A percentile compares a stretch with the other conserved stretches of the same genome.
Evolutionary conservation across 257 asterid species (phyloP).

Genomic region (Cordia subcordata): DNA sequence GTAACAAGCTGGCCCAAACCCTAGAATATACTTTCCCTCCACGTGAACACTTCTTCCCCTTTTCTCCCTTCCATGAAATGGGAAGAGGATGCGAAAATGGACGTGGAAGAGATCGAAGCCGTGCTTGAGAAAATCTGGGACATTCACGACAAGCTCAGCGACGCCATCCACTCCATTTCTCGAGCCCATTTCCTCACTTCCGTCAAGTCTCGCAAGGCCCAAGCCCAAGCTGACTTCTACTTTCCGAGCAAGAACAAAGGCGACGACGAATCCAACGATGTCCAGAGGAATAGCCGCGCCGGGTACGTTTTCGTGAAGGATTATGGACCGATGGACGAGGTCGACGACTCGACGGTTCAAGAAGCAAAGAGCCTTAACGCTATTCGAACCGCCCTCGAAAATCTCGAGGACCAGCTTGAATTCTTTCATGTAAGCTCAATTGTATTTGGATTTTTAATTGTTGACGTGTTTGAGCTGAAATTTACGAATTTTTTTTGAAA

Average conservation of each 20-base stretch:
- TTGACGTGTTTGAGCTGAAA: neutral
- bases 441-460: neutral
- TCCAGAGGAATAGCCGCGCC: conserved; percentile 19
- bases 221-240: neutral
- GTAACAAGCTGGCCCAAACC: conserved; percentile 6
- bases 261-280: neutral
- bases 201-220: conserved; percentile 34
- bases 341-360: conserved; percentile 53
- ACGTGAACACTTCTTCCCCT: neutral
- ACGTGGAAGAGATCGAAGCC: conserved; percentile 71
- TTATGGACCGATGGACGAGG: conserved; percentile 44
- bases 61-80: conserved; percentile 48
- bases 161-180: conserved; percentile 85
- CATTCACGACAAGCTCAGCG: conserved; percentile 95
- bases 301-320: conserved; percentile 85
- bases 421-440: conserved; percentile 59
- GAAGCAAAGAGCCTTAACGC: conserved; percentile 89
- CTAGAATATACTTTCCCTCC: conserved; percentile 11
- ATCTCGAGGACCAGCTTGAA: conserved; percentile 95
- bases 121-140: conserved; percentile 90
- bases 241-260: conserved; percentile 23
- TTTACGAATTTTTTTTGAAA: no score
- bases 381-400: conserved; percentile 87
- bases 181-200: conserved; percentile 78
- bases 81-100: conserved; percentile 56